Evolutionary conservation across 257 asterid species (phyloP).

Genomic region (Solanum lycopersicoides): DNA sequence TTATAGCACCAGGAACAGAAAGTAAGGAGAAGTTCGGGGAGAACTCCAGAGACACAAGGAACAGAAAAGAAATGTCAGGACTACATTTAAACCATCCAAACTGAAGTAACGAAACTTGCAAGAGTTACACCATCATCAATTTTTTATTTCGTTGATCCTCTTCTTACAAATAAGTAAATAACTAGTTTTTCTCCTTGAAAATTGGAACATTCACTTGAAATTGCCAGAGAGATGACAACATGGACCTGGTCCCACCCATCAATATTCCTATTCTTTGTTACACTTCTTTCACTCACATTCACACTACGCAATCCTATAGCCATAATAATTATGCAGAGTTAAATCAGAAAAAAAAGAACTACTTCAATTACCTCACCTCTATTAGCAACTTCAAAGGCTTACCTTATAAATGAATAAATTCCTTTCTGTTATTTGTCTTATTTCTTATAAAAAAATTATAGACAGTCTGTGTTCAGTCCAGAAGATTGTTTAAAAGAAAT

Average conservation of each 20-base stretch:
- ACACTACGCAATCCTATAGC: background rate
- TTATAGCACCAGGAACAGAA: background rate
- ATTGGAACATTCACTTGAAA: background rate
- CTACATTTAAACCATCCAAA: background rate
- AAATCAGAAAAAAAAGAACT: background rate
- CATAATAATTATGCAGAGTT: background rate
- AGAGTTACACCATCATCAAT: background rate
- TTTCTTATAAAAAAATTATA: background rate
- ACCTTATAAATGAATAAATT: background rate
- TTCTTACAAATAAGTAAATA: background rate
- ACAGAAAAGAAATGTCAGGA: background rate
- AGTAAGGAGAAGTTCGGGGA: background rate
- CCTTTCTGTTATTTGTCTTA: background rate
- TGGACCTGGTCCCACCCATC: background rate
- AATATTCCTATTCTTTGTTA: background rate
- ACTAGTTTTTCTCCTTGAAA: background rate
- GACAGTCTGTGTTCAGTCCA: background rate
- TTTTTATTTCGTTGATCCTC: background rate
- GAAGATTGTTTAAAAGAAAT: background rate
- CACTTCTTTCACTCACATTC: background rate
- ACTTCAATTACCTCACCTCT: background rate
- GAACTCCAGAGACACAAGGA: background rate
- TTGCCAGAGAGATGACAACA: background rate
- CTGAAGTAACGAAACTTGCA: background rate
- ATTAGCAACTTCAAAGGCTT: background rate